Evolutionary conservation across 495 filamentous ascomycete genomes (phyloP).

Genomic region (Hypoxylon fuscum): DNA sequence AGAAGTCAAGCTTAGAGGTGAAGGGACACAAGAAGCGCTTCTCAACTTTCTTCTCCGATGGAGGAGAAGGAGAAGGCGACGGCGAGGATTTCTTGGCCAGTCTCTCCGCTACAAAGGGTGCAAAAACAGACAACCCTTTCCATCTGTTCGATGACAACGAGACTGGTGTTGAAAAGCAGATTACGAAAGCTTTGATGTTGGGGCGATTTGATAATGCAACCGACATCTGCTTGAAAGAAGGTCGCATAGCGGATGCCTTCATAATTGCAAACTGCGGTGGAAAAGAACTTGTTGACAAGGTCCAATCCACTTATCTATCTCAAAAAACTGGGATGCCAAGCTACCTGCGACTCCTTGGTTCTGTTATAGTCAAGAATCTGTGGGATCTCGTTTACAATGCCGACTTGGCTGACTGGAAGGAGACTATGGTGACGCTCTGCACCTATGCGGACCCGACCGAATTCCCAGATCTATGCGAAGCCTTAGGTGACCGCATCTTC

Average conservation of each 20-base stretch:
- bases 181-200: slow-evolving; percentile 86
- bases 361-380: slow-evolving; percentile 93
- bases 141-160: slow-evolving; percentile 80
- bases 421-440: slow-evolving; percentile 93
- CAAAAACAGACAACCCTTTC: slow-evolving; percentile 62
- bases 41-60: slow-evolving; percentile 82
- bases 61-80: slow-evolving; percentile 70
- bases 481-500: slow-evolving; percentile 88
- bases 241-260: slow-evolving; percentile 93
- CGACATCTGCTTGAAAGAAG: slow-evolving; percentile 85
- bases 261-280: slow-evolving; percentile 98
- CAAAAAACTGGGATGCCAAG: slow-evolving; percentile 84
- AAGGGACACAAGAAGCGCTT: slow-evolving; percentile 65
- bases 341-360: slow-evolving; percentile 89
- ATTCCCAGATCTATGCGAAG: slow-evolving; percentile 96
- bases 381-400: slow-evolving; percentile 99
- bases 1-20: slow-evolving; percentile 50
- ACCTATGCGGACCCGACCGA: slow-evolving; percentile 91
- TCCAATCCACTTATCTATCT: slow-evolving; percentile 89
- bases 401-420: slow-evolving; percentile 91
- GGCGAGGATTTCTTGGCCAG: slow-evolving; percentile 90
- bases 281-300: slow-evolving; percentile 91
- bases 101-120: slow-evolving; percentile 60
- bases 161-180: slow-evolving; percentile 80
- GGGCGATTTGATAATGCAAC: slow-evolving; percentile 92